A percentile compares a stretch with the other conserved stretches of the same genome.
phyloP scores from a whole-genome alignment of 2,329 filamentous ascomycete species.

The Cadophora sp. region DNA sequence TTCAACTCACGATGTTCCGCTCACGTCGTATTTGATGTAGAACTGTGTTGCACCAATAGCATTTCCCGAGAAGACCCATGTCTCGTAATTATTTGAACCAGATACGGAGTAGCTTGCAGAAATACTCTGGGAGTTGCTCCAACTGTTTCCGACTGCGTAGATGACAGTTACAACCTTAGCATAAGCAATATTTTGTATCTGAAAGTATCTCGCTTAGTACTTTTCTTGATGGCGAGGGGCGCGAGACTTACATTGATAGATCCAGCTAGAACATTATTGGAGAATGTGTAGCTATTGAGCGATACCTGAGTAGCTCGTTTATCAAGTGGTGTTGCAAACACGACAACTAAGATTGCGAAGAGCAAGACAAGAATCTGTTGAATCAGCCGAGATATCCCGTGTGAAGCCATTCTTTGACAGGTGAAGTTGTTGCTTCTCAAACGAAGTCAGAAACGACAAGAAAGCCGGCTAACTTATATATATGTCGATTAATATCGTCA shows the following conservation, averaged over 20 bases:
- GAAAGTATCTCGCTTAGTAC: not conserved
- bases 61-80: not conserved
- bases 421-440: not conserved
- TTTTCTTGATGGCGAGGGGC: not conserved
- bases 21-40: constrained; percentile 12
- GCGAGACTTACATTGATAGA: constrained; percentile 1
- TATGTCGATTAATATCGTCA: too few relatives aligned
- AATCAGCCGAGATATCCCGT: constrained; percentile 7
- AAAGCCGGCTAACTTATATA: not conserved
- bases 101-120: not conserved
- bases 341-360: not conserved
- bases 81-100: not conserved
- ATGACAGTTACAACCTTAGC: constrained; percentile 7
- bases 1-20: constrained; percentile 6
- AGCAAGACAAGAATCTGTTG: constrained; percentile 1
- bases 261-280: not conserved
- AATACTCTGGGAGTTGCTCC: not conserved
- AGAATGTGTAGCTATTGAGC: constrained; percentile 5
- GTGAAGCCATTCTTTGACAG: not conserved
- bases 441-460: not conserved
- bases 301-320: constrained; percentile 10
- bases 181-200: constrained; percentile 9
- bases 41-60: constrained; percentile 5
- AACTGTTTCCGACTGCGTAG: not conserved
- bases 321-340: not conserved